Evolutionary conservation across 352 stramenopile species (phyloP).

Genomic region (Phytophthora agathidicida): DNA sequence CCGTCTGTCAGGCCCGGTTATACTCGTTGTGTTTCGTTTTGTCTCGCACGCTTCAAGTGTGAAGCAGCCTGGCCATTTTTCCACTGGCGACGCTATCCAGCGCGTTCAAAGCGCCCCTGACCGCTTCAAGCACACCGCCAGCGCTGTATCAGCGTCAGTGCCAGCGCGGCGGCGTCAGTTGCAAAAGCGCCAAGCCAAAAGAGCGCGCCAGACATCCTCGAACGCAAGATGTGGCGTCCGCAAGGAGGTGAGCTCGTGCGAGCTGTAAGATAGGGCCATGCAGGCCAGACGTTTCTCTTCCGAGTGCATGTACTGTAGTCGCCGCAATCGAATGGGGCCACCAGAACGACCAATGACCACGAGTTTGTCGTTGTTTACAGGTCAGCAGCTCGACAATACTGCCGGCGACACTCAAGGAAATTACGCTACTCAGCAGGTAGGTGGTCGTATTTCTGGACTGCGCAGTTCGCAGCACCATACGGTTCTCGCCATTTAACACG

Average conservation of each 20-base stretch:
- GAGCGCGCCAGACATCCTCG: too few species aligned
- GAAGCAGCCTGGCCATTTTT: too few species aligned
- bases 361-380: constrained; percentile 11
- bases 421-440: constrained; percentile 8
- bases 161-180: too few species aligned
- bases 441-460: not conserved
- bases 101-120: too few species aligned
- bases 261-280: constrained; percentile 1
- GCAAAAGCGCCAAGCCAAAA: too few species aligned
- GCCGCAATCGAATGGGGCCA: not conserved
- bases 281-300: not conserved
- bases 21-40: too few species aligned
- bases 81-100: too few species aligned
- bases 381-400: constrained; percentile 1
- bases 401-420: not conserved
- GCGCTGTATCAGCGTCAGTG: too few species aligned
- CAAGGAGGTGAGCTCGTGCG: constrained; percentile 22
- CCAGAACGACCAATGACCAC: constrained; percentile 14
- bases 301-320: not conserved
- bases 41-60: constrained; percentile 5
- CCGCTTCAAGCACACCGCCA: too few species aligned
- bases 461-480: not conserved
- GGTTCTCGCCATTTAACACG: constrained; percentile 6
- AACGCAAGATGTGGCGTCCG: constrained; percentile 13
- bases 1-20: too few species aligned